These are phyloP conservation scores for Lagerstroemia speciosa DNA, from an alignment of 345 rosid species.

Conservation along the genomic window DNA sequence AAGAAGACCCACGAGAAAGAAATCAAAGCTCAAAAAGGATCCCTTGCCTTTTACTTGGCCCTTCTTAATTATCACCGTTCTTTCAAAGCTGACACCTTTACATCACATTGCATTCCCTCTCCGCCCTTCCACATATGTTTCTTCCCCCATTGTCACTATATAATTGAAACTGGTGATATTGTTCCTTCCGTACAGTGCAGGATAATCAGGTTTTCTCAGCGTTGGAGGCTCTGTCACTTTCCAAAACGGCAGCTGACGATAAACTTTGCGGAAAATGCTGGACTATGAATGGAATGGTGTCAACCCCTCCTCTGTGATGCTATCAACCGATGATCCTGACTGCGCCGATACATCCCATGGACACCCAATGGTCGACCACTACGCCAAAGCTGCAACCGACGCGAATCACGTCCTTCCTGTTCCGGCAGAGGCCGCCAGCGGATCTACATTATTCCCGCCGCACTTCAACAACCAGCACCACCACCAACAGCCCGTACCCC, in stretches of 20 bases:
- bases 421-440: neutral
- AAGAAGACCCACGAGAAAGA: neutral
- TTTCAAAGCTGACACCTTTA: slow-evolving; percentile 1
- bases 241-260: neutral
- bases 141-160: neutral
- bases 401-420: slow-evolving; percentile 14
- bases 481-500: slow-evolving; percentile 20
- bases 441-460: slow-evolving; percentile 17
- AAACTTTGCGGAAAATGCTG: neutral
- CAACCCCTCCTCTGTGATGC: slow-evolving; percentile 5
- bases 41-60: neutral
- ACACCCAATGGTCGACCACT: slow-evolving; percentile 11
- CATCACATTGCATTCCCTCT: neutral
- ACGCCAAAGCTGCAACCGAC: slow-evolving; percentile 3
- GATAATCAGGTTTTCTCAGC: neutral
- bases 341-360: slow-evolving; percentile 1
- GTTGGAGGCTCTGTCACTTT: neutral
- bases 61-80: neutral
- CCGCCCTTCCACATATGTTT: neutral
- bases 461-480: slow-evolving; percentile 18
- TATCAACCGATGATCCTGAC: slow-evolving; percentile 1
- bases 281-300: slow-evolving; percentile 1
- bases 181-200: neutral
- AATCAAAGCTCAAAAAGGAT: neutral
- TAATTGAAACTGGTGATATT: neutral